Evolutionary conservation across 225 moss, liverwort and hornwort species (phyloP), one percentile per base, ranked within the genome.

Genomic region (Sphagnum tenellum): DNA sequence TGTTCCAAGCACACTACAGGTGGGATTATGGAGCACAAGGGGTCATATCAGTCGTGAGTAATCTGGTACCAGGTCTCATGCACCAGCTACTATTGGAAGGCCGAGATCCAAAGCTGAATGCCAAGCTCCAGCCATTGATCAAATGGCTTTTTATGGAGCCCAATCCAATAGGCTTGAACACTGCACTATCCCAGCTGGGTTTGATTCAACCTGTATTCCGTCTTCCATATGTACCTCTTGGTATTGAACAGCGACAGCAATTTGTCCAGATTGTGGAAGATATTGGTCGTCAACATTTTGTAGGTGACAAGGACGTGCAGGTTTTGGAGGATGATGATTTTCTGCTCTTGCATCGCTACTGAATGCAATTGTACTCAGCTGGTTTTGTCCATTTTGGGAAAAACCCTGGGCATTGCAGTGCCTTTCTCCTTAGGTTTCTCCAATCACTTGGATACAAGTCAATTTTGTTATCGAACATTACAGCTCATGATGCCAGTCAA

Each of bases 11-110:
- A 14, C 51, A 45, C 44, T 53, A 11, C 77, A 83, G 83, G 79
- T 86, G 85, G 85, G 76, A 81, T 67, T 49, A 84, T 63, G 91
- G 89, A 62, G 94, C 88, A 62, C 81, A 78, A 29, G 94, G 94
- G 52, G 91, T 95, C 49, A 82, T 95, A 51, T 95, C 94, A 50
- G 94, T 95, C 12, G 80, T 88, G 12, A 95, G 94, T 77, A 95
- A 95, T 75, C 80, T 95, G 58, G 76, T 91, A 49, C 94, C 94
- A 29, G 78, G 73, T n/a, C 74, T 91, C 60, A 69, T 83, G 47
- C 77, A 78, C 74, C 70, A 82, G 67, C 57, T 95, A 57, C 75
- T 95, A 49, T 86, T 82, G 44, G 77, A 77, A 8, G 81, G 80
- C 62, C 80, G 64, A 61, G 74, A 91, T 64, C 74, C 78, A n/a